Conservation (phyloP, 371 early-diverging fungal species). For the Lichtheimia ramosa region DNA sequence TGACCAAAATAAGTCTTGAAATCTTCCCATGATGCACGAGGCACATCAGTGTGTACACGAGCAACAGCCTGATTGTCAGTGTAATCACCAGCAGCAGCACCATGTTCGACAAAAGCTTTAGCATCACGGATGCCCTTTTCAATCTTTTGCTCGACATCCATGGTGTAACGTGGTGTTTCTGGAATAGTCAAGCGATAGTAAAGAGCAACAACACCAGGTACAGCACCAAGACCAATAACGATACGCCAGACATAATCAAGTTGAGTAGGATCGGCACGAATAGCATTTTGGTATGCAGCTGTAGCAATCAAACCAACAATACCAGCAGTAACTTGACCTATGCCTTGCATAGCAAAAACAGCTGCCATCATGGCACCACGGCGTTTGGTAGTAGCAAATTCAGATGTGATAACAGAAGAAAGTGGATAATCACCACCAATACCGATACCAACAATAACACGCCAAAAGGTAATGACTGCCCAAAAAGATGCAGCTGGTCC, state of each 20-base stretch:
- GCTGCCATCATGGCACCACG: constrained; percentile 86
- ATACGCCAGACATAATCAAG: constrained; percentile 86
- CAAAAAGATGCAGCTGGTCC: constrained; percentile 57
- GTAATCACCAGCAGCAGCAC: constrained; percentile 32
- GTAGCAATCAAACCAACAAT: constrained; percentile 63
- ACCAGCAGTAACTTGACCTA: constrained; percentile 74
- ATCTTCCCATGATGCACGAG: constrained; percentile 48
- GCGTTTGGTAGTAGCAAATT: constrained; percentile 74
- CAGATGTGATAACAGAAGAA: constrained; percentile 81
- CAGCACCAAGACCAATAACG: constrained; percentile 66
- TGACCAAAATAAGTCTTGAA: constrained; percentile 63
- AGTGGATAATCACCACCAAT: constrained; percentile 83
- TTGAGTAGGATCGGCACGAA: constrained; percentile 49
- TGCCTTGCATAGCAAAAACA: constrained; percentile 89
- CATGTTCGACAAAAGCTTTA: constrained; percentile 39
- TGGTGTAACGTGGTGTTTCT: constrained; percentile 83
- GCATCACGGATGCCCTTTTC: constrained; percentile 59
- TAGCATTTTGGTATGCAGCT: constrained; percentile 53
- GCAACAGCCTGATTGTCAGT: constrained; percentile 27
- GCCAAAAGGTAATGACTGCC: constrained; percentile 73
- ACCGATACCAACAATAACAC: constrained; percentile 77
- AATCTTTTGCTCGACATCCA: constrained; percentile 69
- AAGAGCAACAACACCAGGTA: constrained; percentile 61
- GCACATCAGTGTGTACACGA: constrained; percentile 18
- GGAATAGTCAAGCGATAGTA: constrained; percentile 86